Evolutionary conservation across 2,329 filamentous ascomycete species (phyloP).

Genomic region (Daldinia sp.): DNA sequence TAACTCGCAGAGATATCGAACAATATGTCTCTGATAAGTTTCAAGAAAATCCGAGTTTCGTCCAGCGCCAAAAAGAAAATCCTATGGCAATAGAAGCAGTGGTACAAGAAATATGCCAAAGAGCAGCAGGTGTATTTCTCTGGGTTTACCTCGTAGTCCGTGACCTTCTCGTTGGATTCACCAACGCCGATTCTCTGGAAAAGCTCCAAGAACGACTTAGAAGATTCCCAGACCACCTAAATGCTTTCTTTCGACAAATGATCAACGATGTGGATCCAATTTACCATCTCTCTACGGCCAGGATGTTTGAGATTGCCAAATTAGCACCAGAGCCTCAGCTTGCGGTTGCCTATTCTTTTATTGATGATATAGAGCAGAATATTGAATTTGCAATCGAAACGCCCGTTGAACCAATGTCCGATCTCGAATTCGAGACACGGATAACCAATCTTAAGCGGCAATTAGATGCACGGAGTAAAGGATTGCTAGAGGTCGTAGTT

Average conservation of each 20-base stretch:
- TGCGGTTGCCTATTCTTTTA: neutral
- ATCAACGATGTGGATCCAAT: neutral
- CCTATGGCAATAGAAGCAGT: neutral
- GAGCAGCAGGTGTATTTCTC: slow-evolving; percentile 37
- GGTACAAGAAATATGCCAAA: slow-evolving; percentile 11
- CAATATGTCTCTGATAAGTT: neutral
- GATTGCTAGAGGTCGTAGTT: neutral
- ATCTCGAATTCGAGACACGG: neutral
- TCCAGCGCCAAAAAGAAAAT: neutral
- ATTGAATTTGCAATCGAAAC: neutral
- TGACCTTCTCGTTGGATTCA: slow-evolving; percentile 25
- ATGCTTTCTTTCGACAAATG: neutral
- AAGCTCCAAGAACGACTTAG: slow-evolving; percentile 1
- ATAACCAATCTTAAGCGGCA: neutral
- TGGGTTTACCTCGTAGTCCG: slow-evolving; percentile 37
- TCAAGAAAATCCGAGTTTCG: neutral
- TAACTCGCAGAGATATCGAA: slow-evolving; percentile 1
- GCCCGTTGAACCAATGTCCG: neutral
- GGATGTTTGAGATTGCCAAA: neutral
- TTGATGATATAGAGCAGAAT: neutral
- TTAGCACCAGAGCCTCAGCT: neutral
- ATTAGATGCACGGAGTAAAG: neutral
- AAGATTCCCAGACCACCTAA: neutral
- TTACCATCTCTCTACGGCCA: neutral
- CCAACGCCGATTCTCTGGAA: slow-evolving; percentile 17